Base-by-base conservation (phyloP, 768 basidiomycete species). In the Lactarius pseudohatsudake region DNA sequence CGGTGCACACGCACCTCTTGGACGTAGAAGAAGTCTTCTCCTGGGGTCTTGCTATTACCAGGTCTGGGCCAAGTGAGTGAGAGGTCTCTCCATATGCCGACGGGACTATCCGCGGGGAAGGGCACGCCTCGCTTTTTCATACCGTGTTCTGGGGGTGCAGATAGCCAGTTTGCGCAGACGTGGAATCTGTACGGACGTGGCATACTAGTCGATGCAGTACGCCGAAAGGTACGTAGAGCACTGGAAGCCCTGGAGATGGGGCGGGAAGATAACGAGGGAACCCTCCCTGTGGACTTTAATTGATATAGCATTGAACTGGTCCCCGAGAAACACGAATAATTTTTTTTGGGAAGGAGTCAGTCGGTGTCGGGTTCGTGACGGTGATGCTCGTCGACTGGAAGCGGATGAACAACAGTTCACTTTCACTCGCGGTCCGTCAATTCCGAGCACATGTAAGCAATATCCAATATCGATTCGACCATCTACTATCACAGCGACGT, bases 141-240 rank as follows among this genome's bases (percentile, higher is more conserved):
- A 62, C 68, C 79, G 67, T 76, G 80, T 69, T 72, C 70, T 11
- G 79, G 75, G 20, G 89, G 85, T 74, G 94, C 94, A 50, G 86
- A 86, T 34, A 86, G 86, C 88, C 90, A 94, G 75, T 89, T 89
- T 18, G 84, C 83, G 61, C 89, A 91, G 43, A 92, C 79, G 72
- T 92, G 86, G 75, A 94, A 92, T 40, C 77, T 85, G 73, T 87
- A 94, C 6, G 89, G 82, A 22, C 80, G 79, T 18, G 80, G 75
- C 30, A 74, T 64, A 13, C 36, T 38, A 1, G 72, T 71, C 8
- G 75, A 75, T 53, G 70, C 59, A 11, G 61, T 11, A 60, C 71
- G 73, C 16, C 40, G 57, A 34, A 30, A n/a, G 18, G 28, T 2
- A 32, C 11, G 47, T 26, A 56, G 34, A 18, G 36, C 36, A 45